Conservation (phyloP, 192 early-diverging fungal species). For the Backusella psychrophila region DNA sequence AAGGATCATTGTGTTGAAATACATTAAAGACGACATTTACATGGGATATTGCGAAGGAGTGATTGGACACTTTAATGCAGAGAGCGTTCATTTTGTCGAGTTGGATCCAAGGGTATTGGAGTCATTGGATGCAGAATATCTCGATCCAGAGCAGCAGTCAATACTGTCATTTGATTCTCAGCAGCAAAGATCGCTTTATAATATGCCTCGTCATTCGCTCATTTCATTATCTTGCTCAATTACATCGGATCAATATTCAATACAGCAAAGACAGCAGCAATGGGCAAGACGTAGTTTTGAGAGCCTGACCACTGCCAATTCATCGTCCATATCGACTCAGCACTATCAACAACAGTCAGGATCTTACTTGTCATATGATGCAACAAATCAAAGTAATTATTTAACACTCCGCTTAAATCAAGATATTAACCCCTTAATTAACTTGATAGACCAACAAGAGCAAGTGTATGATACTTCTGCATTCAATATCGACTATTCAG, state of each 20-base stretch:
- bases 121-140: slow-evolving; percentile 26
- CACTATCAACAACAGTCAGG: not conserved
- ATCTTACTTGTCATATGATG: not conserved
- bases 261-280: not conserved
- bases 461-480: slow-evolving; percentile 31
- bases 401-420: not conserved
- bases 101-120: slow-evolving; percentile 39
- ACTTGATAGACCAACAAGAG: not conserved
- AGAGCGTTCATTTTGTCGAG: slow-evolving; percentile 49
- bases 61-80: slow-evolving; percentile 48
- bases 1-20: slow-evolving; percentile 35
- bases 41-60: slow-evolving; percentile 58
- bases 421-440: not conserved
- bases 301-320: slow-evolving; percentile 1
- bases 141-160: not conserved
- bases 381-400: not conserved
- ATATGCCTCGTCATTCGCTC: slow-evolving; percentile 5
- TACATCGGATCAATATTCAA: slow-evolving; percentile 15
- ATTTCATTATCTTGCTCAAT: slow-evolving; percentile 14
- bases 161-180: not conserved
- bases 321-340: slow-evolving; percentile 5
- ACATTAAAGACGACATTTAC: slow-evolving; percentile 1
- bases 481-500: slow-evolving; percentile 36
- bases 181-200: not conserved
- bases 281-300: slow-evolving; percentile 24